Conservation (phyloP, 257 asterid species). For the Penstemon eatonii region DNA sequence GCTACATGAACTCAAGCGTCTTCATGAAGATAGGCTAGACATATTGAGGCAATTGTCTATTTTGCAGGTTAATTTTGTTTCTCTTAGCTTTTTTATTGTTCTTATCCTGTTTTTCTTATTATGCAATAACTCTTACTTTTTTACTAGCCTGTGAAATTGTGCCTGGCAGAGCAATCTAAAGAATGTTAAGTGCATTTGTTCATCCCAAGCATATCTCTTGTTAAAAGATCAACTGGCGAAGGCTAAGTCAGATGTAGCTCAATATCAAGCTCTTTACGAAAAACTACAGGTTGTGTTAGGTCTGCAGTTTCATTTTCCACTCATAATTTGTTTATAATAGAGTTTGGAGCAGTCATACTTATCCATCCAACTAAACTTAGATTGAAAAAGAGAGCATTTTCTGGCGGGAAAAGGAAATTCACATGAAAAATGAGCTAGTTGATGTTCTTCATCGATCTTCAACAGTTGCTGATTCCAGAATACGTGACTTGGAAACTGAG, state of each 20-base stretch:
- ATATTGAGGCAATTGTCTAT: slow-evolving; percentile 63
- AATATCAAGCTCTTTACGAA: slow-evolving; percentile 74
- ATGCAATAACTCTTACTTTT: slow-evolving; percentile 26
- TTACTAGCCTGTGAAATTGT: slow-evolving; percentile 29
- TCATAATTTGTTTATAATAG: slow-evolving; percentile 21
- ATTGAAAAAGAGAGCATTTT: slow-evolving; percentile 81
- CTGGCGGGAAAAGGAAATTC: slow-evolving; percentile 83
- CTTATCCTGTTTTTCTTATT: slow-evolving; percentile 20
- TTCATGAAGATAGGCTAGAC: slow-evolving; percentile 80
- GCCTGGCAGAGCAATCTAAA: slow-evolving; percentile 73
- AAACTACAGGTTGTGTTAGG: slow-evolving; percentile 82
- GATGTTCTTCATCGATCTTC: slow-evolving; percentile 80
- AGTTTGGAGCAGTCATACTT: slow-evolving; percentile 21
- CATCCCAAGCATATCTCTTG: slow-evolving; percentile 68
- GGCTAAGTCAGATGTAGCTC: slow-evolving; percentile 67
- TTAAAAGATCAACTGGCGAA: slow-evolving; percentile 76
- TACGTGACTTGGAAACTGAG: slow-evolving; percentile 68
- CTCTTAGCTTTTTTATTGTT: slow-evolving; percentile 19
- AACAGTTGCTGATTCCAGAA: slow-evolving; percentile 67
- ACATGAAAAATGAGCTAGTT: slow-evolving; percentile 70
- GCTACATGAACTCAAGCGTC: slow-evolving; percentile 65
- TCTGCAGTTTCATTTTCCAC: slow-evolving; percentile 37
- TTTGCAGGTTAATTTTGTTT: slow-evolving; percentile 65
- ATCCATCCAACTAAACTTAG: slow-evolving; percentile 40
- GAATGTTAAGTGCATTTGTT: slow-evolving; percentile 64